Conservation (phyloP, 257 asterid genomes). For the Fraxinus anomala region DNA sequence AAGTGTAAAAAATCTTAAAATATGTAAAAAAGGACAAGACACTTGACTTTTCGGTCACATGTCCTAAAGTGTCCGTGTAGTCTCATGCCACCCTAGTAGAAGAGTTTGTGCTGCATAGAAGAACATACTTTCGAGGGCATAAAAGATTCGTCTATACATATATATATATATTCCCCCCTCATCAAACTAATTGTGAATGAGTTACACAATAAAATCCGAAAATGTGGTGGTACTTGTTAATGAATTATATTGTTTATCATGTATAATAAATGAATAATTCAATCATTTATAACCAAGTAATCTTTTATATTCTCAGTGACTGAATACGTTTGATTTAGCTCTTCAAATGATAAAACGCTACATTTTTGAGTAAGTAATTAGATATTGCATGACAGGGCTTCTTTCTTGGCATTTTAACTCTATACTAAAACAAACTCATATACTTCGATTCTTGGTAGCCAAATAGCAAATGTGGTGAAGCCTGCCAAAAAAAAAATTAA, state of each 20-base stretch:
- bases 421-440: background rate
- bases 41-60: background rate
- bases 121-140: background rate
- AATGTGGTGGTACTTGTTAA: background rate
- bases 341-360: background rate
- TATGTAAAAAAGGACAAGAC: background rate
- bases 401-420: background rate
- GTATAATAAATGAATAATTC: background rate
- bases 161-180: background rate
- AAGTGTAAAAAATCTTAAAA: background rate
- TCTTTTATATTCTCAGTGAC: background rate
- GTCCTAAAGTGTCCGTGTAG: background rate
- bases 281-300: background rate
- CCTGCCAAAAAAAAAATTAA: no score
- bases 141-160: background rate
- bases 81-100: background rate
- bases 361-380: background rate
- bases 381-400: background rate
- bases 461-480: background rate
- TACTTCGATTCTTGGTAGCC: background rate
- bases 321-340: background rate
- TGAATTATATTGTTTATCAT: background rate
- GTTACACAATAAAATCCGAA: background rate
- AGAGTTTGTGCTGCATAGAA: background rate
- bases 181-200: background rate